phyloP scores from a whole-genome alignment of 2,329 filamentous ascomycete genomes.

The Claviceps sorghi region DNA sequence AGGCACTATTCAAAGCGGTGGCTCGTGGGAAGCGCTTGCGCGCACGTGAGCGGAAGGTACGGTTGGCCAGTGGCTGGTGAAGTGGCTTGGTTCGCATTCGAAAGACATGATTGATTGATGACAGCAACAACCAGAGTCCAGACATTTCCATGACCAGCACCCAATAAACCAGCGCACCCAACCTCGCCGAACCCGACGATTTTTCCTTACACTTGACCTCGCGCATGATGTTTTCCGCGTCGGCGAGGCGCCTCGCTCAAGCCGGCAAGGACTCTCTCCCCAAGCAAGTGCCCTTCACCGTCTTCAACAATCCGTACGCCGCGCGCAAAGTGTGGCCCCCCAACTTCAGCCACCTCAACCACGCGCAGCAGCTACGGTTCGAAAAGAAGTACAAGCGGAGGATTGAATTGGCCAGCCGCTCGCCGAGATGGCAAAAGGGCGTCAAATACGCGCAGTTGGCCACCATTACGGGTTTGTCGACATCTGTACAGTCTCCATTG shows the following conservation, averaged over 20 bases:
- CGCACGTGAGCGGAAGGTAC: too few species aligned
- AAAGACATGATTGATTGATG: too few species aligned
- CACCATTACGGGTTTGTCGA: constrained; percentile 38
- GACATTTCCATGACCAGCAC: neutral
- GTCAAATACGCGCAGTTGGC: constrained; percentile 50
- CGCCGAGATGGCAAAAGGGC: constrained; percentile 50
- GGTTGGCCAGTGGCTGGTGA: too few species aligned
- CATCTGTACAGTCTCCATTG: constrained; percentile 34
- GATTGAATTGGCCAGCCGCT: constrained; percentile 43
- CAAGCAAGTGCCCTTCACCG: constrained; percentile 16
- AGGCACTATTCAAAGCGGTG: too few species aligned
- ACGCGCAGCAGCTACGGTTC: constrained; percentile 61
- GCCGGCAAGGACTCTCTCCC: constrained; percentile 15
- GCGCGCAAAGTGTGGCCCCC: constrained; percentile 67
- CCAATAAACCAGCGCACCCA: neutral
- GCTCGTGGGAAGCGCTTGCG: too few species aligned
- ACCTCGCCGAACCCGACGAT: too few species aligned
- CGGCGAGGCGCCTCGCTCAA: constrained; percentile 20
- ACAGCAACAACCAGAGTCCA: neutral
- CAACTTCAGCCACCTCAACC: constrained; percentile 53
- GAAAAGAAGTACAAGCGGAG: constrained; percentile 68
- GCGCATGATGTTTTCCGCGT: constrained; percentile 21
- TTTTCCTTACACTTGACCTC: neutral
- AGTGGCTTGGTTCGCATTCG: too few species aligned
- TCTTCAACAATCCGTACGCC: constrained; percentile 43